phyloP scores from a whole-genome alignment of 2,329 filamentous ascomycete genomes.

The Paracamarosporium sp. region DNA sequence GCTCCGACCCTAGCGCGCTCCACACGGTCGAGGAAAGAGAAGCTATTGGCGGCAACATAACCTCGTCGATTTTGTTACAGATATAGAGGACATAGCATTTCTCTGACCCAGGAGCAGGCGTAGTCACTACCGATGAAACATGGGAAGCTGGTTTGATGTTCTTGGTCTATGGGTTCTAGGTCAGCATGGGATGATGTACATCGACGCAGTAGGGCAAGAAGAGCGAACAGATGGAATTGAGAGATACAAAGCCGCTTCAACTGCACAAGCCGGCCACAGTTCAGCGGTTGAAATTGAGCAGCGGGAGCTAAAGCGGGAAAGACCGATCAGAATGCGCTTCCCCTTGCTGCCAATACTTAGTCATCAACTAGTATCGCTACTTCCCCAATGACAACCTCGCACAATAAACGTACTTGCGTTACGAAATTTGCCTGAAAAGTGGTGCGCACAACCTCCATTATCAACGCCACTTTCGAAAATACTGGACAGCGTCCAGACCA shows the following conservation, averaged over 20 bases:
- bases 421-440: slow-evolving; percentile 18
- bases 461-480: slow-evolving; percentile 10
- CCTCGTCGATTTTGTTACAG: background rate
- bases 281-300: slow-evolving; percentile 12
- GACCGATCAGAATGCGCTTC: slow-evolving; percentile 5
- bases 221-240: background rate
- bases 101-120: background rate
- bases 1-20: background rate
- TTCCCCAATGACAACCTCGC: background rate
- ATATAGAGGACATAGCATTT: background rate
- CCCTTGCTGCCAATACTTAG: slow-evolving; percentile 4
- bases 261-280: background rate
- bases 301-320: slow-evolving; percentile 20
- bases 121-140: background rate
- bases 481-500: too few relatives aligned
- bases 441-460: slow-evolving; percentile 18
- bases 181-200: background rate
- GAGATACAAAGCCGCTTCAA: background rate
- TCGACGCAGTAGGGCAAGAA: background rate
- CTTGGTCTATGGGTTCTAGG: background rate
- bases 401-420: background rate
- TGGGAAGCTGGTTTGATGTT: background rate
- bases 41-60: background rate
- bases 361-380: slow-evolving; percentile 1
- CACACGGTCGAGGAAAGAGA: background rate